A percentile compares a stretch with the other conserved stretches of the same genome.
These are phyloP conservation scores for Nannochloris sp. DNA, from an alignment of 139 green algal species.

Conservation along the genomic window DNA sequence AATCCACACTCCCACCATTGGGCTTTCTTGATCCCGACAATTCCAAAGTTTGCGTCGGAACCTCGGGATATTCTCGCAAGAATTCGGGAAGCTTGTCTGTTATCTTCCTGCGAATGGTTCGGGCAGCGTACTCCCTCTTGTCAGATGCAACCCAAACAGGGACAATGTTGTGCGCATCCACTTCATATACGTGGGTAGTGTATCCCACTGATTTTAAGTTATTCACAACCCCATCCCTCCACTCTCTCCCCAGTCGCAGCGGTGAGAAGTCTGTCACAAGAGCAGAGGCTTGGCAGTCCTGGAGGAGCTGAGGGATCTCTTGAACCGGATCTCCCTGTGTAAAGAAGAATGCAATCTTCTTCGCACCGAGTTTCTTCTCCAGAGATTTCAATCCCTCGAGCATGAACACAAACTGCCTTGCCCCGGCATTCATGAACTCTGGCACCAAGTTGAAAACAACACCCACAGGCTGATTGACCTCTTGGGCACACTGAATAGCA, in stretches of 20 bases:
- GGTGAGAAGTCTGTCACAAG: slow-evolving; percentile 87
- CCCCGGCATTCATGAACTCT: slow-evolving; percentile 59
- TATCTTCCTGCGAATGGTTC: slow-evolving; percentile 90
- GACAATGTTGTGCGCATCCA: slow-evolving; percentile 97
- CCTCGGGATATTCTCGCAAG: slow-evolving; percentile 46
- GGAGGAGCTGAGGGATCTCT: slow-evolving; percentile 62
- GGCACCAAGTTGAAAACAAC: slow-evolving; percentile 81
- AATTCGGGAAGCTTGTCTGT: slow-evolving; percentile 76
- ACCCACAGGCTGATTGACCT: slow-evolving; percentile 34
- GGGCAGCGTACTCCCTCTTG: slow-evolving; percentile 80
- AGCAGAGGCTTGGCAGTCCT: slow-evolving; percentile 44
- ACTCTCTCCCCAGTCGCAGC: slow-evolving; percentile 63
- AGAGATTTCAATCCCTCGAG: slow-evolving; percentile 61
- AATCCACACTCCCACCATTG: slow-evolving; percentile 44
- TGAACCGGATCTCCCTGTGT: slow-evolving; percentile 54
- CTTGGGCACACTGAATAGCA: slow-evolving; percentile 53
- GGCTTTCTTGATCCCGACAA: not conserved
- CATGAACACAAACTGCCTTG: slow-evolving; percentile 85
- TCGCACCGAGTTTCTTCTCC: slow-evolving; percentile 29
- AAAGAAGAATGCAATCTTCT: slow-evolving; percentile 71
- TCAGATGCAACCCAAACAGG: slow-evolving; percentile 78
- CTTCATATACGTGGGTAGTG: slow-evolving; percentile 52
- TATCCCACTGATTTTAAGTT: not conserved
- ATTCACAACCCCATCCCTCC: slow-evolving; percentile 52
- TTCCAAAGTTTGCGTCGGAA: slow-evolving; percentile 12